Conservation (phyloP, 2,329 filamentous ascomycete genomes). For the Ascochyta lentis region DNA sequence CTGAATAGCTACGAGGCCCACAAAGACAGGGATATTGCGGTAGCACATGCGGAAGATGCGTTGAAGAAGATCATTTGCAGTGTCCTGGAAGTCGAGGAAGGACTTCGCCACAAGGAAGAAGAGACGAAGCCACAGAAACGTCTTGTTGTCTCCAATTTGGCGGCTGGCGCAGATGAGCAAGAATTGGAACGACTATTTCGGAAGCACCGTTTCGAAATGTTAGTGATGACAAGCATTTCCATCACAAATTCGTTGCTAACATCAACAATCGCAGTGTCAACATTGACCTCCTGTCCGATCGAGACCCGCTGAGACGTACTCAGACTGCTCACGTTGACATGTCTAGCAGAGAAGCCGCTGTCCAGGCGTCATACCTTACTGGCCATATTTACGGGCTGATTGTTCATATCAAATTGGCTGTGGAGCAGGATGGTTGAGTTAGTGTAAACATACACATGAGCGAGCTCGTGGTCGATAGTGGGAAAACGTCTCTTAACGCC, state of each 20-base stretch:
- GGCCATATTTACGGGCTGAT: slow-evolving; percentile 29
- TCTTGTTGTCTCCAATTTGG: slow-evolving; percentile 36
- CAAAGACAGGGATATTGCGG: slow-evolving; percentile 14
- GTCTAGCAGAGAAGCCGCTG: slow-evolving; percentile 20
- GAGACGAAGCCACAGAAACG: slow-evolving; percentile 16
- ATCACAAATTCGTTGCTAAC: neutral
- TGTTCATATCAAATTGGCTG: neutral
- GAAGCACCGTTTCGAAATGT: slow-evolving; percentile 26
- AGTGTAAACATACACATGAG: neutral
- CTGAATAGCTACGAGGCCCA: slow-evolving; percentile 13
- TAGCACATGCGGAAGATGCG: slow-evolving; percentile 16
- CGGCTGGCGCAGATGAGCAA: slow-evolving; percentile 28
- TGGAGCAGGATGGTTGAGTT: neutral
- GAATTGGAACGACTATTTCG: slow-evolving; percentile 26
- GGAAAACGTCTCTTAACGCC: neutral
- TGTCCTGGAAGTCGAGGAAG: slow-evolving; percentile 18
- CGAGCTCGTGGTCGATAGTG: neutral
- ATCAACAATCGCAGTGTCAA: slow-evolving; percentile 18
- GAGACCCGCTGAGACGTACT: slow-evolving; percentile 30
- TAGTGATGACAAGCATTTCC: neutral
- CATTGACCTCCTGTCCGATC: slow-evolving; percentile 24
- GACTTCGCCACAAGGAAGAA: slow-evolving; percentile 16
- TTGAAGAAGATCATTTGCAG: slow-evolving; percentile 18
- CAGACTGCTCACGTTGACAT: slow-evolving; percentile 33
- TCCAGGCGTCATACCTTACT: slow-evolving; percentile 18